Evolutionary conservation across 371 early-diverging fungal species (phyloP).

Genomic region (Basidiobolus meristosporus): DNA sequence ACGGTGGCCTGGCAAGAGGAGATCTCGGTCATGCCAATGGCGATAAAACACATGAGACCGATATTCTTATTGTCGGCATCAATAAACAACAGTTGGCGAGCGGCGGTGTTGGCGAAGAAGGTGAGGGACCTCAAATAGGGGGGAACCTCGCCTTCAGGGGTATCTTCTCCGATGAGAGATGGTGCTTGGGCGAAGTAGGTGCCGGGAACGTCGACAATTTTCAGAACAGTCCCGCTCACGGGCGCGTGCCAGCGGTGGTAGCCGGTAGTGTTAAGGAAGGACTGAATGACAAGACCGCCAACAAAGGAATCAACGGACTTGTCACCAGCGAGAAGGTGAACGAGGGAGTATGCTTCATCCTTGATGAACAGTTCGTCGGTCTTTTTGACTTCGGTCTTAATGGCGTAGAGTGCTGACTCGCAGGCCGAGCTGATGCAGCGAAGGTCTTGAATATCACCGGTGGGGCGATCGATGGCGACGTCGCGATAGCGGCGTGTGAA

Average conservation of each 20-base stretch:
- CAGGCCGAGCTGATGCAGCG: too few species aligned
- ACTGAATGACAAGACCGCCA: constrained; percentile 8
- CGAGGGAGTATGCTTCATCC: constrained; percentile 5
- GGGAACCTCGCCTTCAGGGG: not conserved
- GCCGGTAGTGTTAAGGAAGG: constrained; percentile 4
- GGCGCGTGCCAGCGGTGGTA: constrained; percentile 7
- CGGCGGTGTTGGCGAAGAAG: too few species aligned
- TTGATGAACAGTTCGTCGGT: constrained; percentile 6
- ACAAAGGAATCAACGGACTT: constrained; percentile 2
- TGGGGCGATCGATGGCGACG: too few species aligned
- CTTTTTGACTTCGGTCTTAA: constrained; percentile 1
- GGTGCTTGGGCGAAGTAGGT: not conserved
- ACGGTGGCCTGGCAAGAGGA: constrained; percentile 5
- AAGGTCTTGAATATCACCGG: too few species aligned
- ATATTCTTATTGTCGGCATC: constrained; percentile 6
- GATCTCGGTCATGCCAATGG: constrained; percentile 7
- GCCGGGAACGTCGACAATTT: constrained; percentile 1
- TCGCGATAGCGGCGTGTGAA: too few species aligned
- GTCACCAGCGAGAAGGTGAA: constrained; percentile 5
- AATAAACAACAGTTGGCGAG: constrained; percentile 6
- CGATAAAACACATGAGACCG: constrained; percentile 6
- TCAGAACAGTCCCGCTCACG: constrained; percentile 4
- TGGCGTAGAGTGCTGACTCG: too few species aligned
- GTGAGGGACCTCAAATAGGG: constrained; percentile 3
- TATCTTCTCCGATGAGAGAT: too few species aligned